A percentile compares a stretch with the other conserved stretches of the same genome.
Evolutionary conservation across 2,329 filamentous ascomycete genomes (phyloP).

Genomic region (Neofusicoccum ribis): DNA sequence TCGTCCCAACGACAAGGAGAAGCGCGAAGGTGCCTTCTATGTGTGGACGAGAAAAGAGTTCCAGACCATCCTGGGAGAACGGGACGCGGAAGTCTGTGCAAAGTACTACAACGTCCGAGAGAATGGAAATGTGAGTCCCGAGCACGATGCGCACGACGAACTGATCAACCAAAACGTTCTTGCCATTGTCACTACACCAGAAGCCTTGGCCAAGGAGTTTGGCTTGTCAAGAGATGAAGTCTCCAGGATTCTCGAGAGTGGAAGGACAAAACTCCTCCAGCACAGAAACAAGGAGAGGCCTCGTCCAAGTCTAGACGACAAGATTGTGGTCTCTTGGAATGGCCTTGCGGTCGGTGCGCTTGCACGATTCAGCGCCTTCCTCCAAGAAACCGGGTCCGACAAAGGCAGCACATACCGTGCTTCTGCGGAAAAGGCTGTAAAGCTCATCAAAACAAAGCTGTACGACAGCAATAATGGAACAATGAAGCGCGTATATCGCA

Average conservation of each 20-base stretch:
- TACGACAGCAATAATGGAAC: slow-evolving; percentile 65
- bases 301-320: slow-evolving; percentile 79
- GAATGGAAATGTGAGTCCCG: slow-evolving; percentile 80
- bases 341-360: slow-evolving; percentile 83
- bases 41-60: slow-evolving; percentile 91
- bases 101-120: slow-evolving; percentile 81
- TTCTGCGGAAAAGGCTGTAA: slow-evolving; percentile 67
- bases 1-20: slow-evolving; percentile 71
- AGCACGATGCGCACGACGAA: slow-evolving; percentile 87
- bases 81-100: slow-evolving; percentile 72
- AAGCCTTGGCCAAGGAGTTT: slow-evolving; percentile 73
- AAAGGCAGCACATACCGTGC: slow-evolving; percentile 62
- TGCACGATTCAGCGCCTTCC: slow-evolving; percentile 69
- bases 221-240: slow-evolving; percentile 70
- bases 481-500: slow-evolving; percentile 73
- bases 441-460: slow-evolving; percentile 71
- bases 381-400: slow-evolving; percentile 52
- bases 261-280: slow-evolving; percentile 66
- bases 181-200: slow-evolving; percentile 66
- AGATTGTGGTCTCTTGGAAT: slow-evolving; percentile 85
- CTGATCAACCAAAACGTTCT: slow-evolving; percentile 93
- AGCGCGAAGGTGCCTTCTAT: slow-evolving; percentile 90
- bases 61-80: slow-evolving; percentile 68
- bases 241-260: slow-evolving; percentile 64
- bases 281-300: slow-evolving; percentile 74